A percentile compares a stretch with the other conserved stretches of the same genome.
Evolutionary conservation across 495 filamentous ascomycete genomes (phyloP).

Genomic region (Xylona heveae): DNA sequence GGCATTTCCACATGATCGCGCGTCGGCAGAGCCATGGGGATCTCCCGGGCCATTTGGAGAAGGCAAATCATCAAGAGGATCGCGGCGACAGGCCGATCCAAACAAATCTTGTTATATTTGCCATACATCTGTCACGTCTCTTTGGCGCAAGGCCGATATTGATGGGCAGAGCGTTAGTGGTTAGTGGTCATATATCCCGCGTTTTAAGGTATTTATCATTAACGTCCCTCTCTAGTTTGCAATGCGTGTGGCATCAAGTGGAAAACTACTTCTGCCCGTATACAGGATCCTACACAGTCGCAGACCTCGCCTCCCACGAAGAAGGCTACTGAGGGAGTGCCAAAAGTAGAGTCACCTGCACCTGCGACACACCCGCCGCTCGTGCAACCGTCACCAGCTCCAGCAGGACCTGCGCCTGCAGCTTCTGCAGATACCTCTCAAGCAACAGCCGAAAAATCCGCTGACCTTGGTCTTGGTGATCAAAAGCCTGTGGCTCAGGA

Average conservation of each 20-base stretch:
- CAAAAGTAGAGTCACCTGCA: too few species aligned
- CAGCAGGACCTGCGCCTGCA: too few species aligned
- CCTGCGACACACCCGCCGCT: too few species aligned
- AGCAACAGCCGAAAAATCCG: too few species aligned
- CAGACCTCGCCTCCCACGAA: too few species aligned
- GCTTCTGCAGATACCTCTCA: too few species aligned
- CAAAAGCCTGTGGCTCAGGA: too few species aligned
- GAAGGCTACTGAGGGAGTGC: too few species aligned
- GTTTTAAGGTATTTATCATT: not conserved
- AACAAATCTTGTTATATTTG: conserved; percentile 4
- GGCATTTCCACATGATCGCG: conserved; percentile 1
- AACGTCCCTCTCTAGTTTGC: conserved; percentile 1
- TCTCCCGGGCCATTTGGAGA: not conserved
- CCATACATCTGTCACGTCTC: conserved; percentile 4
- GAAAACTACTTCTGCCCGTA: conserved; percentile 4
- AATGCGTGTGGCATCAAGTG: conserved; percentile 6
- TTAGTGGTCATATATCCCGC: not conserved
- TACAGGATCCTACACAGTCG: too few species aligned
- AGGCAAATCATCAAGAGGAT: conserved; percentile 1
- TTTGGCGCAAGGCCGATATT: conserved; percentile 4
- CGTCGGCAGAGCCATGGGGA: conserved; percentile 2
- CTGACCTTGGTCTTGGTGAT: too few species aligned
- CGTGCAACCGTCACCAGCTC: too few species aligned
- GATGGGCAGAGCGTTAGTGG: conserved; percentile 3
- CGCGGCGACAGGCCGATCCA: conserved; percentile 2